These are phyloP conservation scores for Globisporangium radiosum DNA, from an alignment of 352 stramenopile genomes.

Conservation along the genomic window DNA sequence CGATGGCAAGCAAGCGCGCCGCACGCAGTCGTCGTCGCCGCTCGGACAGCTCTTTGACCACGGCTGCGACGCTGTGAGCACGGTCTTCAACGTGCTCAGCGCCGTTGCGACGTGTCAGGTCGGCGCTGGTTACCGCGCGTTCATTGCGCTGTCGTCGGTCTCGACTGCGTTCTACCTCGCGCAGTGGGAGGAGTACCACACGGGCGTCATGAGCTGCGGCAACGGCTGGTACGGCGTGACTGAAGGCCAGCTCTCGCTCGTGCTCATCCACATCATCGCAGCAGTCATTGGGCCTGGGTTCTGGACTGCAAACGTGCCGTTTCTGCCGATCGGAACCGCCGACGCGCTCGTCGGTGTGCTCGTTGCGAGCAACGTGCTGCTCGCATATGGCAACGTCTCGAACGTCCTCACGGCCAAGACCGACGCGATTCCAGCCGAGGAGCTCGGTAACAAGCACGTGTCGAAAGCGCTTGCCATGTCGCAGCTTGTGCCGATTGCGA, in stretches of 20 bases:
- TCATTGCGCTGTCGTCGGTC: slow-evolving; percentile 64
- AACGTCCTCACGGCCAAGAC: slow-evolving; percentile 61
- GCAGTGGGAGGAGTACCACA: slow-evolving; percentile 88
- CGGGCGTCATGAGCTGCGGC: slow-evolving; percentile 84
- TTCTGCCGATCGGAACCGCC: slow-evolving; percentile 37
- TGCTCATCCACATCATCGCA: slow-evolving; percentile 54
- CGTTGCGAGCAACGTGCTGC: slow-evolving; percentile 68
- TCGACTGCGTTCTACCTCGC: slow-evolving; percentile 81
- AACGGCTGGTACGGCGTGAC: slow-evolving; percentile 83
- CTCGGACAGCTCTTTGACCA: slow-evolving; percentile 99
- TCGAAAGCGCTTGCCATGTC: slow-evolving; percentile 71
- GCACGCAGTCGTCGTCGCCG: slow-evolving; percentile 90
- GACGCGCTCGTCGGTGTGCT: slow-evolving; percentile 48
- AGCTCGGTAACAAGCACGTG: slow-evolving; percentile 82
- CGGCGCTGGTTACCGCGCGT: slow-evolving; percentile 36
- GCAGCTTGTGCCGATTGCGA: slow-evolving; percentile 66
- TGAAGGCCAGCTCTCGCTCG: slow-evolving; percentile 74
- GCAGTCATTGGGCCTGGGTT: slow-evolving; percentile 50
- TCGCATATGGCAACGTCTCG: slow-evolving; percentile 66
- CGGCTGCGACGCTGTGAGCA: slow-evolving; percentile 84
- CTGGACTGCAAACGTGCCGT: slow-evolving; percentile 38
- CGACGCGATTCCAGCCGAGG: slow-evolving; percentile 45
- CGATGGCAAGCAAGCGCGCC: slow-evolving; percentile 97
- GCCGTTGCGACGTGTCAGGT: slow-evolving; percentile 57
- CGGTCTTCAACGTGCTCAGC: slow-evolving; percentile 75